These are phyloP conservation scores for Tetracentron sinense DNA, from an alignment of 164 flowering plant genomes.

Conservation along the genomic window DNA sequence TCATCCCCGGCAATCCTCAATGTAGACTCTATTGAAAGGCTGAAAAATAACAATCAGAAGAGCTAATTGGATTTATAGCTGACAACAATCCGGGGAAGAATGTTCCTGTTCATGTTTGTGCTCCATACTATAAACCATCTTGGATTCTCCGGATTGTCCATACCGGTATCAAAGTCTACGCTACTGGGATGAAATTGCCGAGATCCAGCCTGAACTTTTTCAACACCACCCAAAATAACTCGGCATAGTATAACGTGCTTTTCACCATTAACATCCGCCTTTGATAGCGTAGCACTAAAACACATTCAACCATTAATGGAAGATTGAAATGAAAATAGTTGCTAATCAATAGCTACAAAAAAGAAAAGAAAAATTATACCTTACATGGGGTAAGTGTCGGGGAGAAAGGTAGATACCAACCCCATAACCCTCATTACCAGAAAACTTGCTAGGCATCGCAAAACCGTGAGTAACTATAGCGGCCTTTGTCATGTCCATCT, in stretches of 20 bases:
- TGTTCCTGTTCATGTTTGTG: slow-evolving; percentile 41
- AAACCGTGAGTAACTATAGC: slow-evolving; percentile 46
- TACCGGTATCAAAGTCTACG: slow-evolving; percentile 45
- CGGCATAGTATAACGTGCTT: slow-evolving; percentile 49
- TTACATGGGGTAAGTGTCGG: slow-evolving; percentile 27
- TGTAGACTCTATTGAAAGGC: no score
- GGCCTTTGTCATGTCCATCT: slow-evolving; percentile 27
- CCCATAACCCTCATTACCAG: slow-evolving; percentile 29
- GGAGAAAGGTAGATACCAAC: slow-evolving; percentile 42
- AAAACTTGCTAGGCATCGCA: slow-evolving; percentile 15
- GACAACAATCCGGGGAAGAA: slow-evolving; percentile 56
- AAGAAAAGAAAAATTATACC: slow-evolving; percentile 29
- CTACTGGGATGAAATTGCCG: slow-evolving; percentile 39
- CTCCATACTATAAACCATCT: slow-evolving; percentile 52
- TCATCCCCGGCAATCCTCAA: no score
- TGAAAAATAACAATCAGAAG: no score
- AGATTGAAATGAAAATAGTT: slow-evolving; percentile 1
- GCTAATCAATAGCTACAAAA: background rate
- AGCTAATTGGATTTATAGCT: slow-evolving; percentile 41
- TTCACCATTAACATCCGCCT: slow-evolving; percentile 39
- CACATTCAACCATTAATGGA: background rate
- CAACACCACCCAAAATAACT: no score
- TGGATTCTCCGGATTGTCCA: slow-evolving; percentile 47
- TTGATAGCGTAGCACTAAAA: slow-evolving; percentile 36
- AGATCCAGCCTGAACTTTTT: slow-evolving; percentile 45